Conservation (phyloP, 805 yeast species). For the baker's yeast (Saccharomyces cerevisiae) region DNA sequence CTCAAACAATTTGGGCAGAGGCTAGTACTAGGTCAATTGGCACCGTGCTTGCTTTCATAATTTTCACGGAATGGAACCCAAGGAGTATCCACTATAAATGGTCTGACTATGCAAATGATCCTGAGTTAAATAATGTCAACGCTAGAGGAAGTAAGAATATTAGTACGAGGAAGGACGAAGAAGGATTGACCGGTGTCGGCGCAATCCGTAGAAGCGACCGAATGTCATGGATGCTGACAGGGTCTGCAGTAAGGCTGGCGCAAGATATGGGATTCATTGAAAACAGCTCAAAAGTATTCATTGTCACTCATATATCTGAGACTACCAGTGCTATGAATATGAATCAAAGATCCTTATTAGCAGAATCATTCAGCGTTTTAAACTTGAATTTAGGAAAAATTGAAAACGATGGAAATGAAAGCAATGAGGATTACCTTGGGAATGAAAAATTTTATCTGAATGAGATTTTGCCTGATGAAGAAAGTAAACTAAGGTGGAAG, state of each 20-base stretch:
- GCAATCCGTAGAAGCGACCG: constrained; percentile 82
- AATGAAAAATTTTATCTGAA: constrained; percentile 30
- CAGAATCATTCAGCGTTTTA: constrained; percentile 62
- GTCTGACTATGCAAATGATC: constrained; percentile 70
- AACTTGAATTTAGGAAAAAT: constrained; percentile 30
- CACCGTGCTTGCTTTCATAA: constrained; percentile 71
- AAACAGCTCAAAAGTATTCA: constrained; percentile 59
- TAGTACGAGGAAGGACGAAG: constrained; percentile 31
- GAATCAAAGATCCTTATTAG: constrained; percentile 69
- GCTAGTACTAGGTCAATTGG: constrained; percentile 83
- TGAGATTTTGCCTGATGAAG: constrained; percentile 18
- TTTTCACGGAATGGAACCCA: constrained; percentile 94
- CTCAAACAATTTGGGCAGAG: constrained; percentile 90
- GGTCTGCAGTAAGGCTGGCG: constrained; percentile 77
- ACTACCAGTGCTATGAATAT: constrained; percentile 74
- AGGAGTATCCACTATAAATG: constrained; percentile 86
- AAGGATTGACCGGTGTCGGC: constrained; percentile 62
- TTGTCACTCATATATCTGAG: constrained; percentile 82
- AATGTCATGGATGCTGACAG: constrained; percentile 91
- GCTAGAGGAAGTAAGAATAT: constrained; percentile 11
- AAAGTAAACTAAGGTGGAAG: constrained; percentile 21
- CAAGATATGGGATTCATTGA: constrained; percentile 81
- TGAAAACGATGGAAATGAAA: constrained; percentile 30
- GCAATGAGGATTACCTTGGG: constrained; percentile 25
- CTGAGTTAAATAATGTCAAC: constrained; percentile 28